phyloP scores from a whole-genome alignment of 129 eudicot species.

The Heracleum sosnowskyi region DNA sequence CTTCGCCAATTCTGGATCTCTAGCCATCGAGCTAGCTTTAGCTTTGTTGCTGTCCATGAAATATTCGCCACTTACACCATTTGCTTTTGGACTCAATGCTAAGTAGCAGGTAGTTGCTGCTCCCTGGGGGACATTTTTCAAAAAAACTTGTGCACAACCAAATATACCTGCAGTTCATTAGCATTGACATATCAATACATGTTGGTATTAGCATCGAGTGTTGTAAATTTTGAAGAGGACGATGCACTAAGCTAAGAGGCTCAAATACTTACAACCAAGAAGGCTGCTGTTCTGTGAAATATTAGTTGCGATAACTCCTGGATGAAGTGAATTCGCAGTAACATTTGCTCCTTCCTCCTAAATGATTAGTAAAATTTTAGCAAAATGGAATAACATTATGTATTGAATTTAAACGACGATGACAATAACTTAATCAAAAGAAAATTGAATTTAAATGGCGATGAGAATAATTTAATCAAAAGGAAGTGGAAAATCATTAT shows the following conservation, averaged over 20 bases:
- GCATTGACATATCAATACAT: neutral
- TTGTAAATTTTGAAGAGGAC: neutral
- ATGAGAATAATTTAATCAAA: neutral
- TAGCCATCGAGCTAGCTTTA: constrained; percentile 4
- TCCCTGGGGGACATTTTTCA: constrained; percentile 10
- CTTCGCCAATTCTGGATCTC: constrained; percentile 8
- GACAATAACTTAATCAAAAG: neutral
- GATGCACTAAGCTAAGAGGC: neutral
- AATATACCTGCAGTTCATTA: neutral
- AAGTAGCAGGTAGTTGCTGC: constrained; percentile 7
- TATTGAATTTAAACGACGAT: neutral
- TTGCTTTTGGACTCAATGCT: neutral
- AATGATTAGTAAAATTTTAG: neutral
- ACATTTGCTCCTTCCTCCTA: constrained; percentile 14
- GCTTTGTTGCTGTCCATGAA: constrained; percentile 13
- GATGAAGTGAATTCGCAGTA: constrained; percentile 10
- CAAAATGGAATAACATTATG: neutral
- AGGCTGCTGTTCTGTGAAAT: neutral
- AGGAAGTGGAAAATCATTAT: neutral
- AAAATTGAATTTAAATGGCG: neutral
- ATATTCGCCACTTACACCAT: constrained; percentile 6
- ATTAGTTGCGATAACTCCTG: constrained; percentile 3
- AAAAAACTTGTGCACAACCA: neutral
- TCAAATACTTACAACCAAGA: neutral
- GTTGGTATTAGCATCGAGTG: neutral